Percentiles rank a stretch among this genome's conserved stretches.
Conservation (phyloP, 495 filamentous ascomycete genomes). For the Monascus purpureus region DNA sequence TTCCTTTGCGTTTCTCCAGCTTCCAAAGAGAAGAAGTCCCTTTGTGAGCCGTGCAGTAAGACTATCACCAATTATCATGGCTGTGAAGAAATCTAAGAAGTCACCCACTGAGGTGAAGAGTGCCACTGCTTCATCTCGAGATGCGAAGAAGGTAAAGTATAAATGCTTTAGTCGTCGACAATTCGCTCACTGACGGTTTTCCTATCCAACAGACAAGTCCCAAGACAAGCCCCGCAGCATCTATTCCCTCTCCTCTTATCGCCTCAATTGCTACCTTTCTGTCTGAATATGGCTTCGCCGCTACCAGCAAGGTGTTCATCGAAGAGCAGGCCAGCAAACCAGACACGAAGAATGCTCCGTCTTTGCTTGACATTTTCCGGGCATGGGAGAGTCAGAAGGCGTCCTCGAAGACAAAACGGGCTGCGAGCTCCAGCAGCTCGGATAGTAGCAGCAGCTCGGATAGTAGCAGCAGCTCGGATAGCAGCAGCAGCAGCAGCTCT, state of each 20-base stretch:
- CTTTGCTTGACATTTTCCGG: conserved; percentile 36
- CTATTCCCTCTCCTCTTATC: conserved; percentile 43
- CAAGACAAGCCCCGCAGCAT: conserved; percentile 9
- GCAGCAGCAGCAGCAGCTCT: conserved; percentile 15
- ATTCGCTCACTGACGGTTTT: not conserved
- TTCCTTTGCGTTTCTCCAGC: no score
- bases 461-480: conserved; percentile 16
- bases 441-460: conserved; percentile 5
- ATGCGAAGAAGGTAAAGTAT: no score
- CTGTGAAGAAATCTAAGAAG: conserved; percentile 12
- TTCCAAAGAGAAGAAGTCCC: no score
- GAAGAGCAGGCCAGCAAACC: conserved; percentile 34
- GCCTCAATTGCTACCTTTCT: conserved; percentile 55
- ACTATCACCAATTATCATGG: conserved; percentile 20
- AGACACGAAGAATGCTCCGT: conserved; percentile 26
- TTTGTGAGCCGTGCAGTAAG: no score
- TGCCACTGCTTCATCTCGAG: not conserved
- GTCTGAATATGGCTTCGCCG: conserved; percentile 46
- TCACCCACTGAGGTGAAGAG: conserved; percentile 13
- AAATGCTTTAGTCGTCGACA: no score
- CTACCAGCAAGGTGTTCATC: conserved; percentile 42
- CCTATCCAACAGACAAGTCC: conserved; percentile 6
- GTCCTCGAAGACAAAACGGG: conserved; percentile 13
- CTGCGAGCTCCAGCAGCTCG: conserved; percentile 12
- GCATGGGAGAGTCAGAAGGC: conserved; percentile 26